Conservation (phyloP, 805 yeast species). For the Lipomyces starkeyi region DNA sequence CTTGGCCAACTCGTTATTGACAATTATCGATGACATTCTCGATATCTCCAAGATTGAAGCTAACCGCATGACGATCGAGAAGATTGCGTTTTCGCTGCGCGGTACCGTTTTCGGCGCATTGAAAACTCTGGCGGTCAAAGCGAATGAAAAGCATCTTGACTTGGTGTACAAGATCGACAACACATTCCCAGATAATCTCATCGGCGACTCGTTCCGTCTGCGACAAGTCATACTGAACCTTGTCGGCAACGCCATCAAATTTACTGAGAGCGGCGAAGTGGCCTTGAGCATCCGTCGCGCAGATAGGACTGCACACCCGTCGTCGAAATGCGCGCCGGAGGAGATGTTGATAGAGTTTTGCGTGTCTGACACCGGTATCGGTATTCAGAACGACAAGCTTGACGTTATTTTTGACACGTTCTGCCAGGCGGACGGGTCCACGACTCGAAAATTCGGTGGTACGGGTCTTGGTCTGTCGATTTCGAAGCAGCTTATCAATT, state of each 20-base stretch:
- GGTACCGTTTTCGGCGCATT: constrained; percentile 90
- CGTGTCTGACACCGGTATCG: constrained; percentile 88
- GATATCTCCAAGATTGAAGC: constrained; percentile 95
- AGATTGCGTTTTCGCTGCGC: constrained; percentile 82
- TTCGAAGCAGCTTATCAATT: constrained; percentile 82
- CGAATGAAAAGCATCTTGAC: constrained; percentile 83
- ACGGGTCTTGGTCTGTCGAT: constrained; percentile 89
- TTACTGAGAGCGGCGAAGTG: constrained; percentile 82
- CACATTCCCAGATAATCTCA: constrained; percentile 82
- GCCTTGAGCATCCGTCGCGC: constrained; percentile 65
- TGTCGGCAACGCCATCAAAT: constrained; percentile 89
- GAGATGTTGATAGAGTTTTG: constrained; percentile 75
- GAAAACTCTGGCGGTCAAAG: constrained; percentile 87
- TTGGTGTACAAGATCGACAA: constrained; percentile 82
- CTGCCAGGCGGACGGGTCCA: constrained; percentile 93
- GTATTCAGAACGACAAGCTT: constrained; percentile 82
- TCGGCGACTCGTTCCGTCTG: constrained; percentile 87
- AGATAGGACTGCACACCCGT: background rate
- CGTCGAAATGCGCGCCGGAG: constrained; percentile 41
- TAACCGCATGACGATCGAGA: constrained; percentile 90
- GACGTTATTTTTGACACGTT: constrained; percentile 87
- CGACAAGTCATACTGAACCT: constrained; percentile 85
- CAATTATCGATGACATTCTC: constrained; percentile 86
- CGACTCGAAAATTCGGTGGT: constrained; percentile 91
- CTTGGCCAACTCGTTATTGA: constrained; percentile 80